Conservation (phyloP, 1,284 basidiomycete species). For the Cryptococcus deneoformans region DNA sequence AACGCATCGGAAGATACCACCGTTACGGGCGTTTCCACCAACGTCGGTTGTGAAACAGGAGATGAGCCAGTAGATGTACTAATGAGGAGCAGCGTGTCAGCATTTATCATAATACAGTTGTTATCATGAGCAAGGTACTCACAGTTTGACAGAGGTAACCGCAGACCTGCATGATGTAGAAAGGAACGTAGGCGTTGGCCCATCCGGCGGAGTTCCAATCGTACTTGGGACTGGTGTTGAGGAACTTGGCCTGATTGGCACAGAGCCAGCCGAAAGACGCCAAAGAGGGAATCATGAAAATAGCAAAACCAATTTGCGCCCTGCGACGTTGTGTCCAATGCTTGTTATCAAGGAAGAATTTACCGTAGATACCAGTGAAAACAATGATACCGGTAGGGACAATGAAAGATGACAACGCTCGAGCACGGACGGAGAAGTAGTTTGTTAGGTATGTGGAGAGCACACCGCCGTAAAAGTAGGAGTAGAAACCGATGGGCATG, state of each 20-base stretch:
- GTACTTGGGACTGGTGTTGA: constrained; percentile 9
- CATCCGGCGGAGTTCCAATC: constrained; percentile 24
- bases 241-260: constrained; percentile 11
- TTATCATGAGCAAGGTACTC: neutral
- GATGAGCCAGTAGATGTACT: constrained; percentile 27
- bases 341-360: constrained; percentile 11
- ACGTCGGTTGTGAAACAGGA: constrained; percentile 19
- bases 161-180: constrained; percentile 16
- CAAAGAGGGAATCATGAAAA: constrained; percentile 13
- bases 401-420: constrained; percentile 27
- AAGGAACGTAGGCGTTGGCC: constrained; percentile 23
- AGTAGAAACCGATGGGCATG: constrained; percentile 23
- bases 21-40: constrained; percentile 13
- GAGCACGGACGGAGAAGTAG: constrained; percentile 32
- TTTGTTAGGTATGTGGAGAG: constrained; percentile 28
- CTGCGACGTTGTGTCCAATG: constrained; percentile 5
- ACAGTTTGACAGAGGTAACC: constrained; percentile 18
- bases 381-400: constrained; percentile 6
- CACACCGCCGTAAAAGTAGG: constrained; percentile 25
- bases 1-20: constrained; percentile 22
- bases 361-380: constrained; percentile 5
- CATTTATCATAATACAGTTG: neutral
- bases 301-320: constrained; percentile 10
- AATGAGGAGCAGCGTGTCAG: neutral
- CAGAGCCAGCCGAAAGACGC: constrained; percentile 20